phyloP scores from a whole-genome alignment of 495 filamentous ascomycete species.

The Penicillium bialowiezense region DNA sequence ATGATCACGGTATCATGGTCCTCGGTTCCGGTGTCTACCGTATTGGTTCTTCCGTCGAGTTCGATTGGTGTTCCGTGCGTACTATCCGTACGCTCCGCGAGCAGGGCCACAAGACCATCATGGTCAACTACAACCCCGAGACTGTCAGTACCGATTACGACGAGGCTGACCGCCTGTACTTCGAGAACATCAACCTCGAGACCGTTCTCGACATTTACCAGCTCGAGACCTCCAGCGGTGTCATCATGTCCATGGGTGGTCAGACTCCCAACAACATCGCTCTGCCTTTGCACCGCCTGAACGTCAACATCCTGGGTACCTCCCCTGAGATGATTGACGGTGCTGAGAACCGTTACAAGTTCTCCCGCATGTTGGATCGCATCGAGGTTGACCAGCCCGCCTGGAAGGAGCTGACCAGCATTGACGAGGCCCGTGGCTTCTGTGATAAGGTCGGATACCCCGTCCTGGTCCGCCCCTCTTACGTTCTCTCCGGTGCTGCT shows the following conservation, averaged over 20 bases:
- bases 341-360: constrained; percentile 98
- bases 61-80: constrained; percentile 98
- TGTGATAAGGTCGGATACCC: constrained; percentile 88
- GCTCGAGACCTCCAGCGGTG: constrained; percentile 78
- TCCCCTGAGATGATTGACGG: constrained; percentile 99
- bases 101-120: constrained; percentile 89
- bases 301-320: constrained; percentile 89
- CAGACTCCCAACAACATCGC: constrained; percentile 99
- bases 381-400: constrained; percentile 93
- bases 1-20: constrained; percentile 92
- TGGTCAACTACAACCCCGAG: constrained; percentile 97
- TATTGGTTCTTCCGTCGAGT: constrained; percentile 96
- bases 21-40: constrained; percentile 96
- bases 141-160: constrained; percentile 96
- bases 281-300: constrained; percentile 78
- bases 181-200: constrained; percentile 96
- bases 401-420: constrained; percentile 95
- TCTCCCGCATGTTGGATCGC: constrained; percentile 93
- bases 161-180: constrained; percentile 92
- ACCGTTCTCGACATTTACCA: constrained; percentile 95
- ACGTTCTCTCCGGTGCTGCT: constrained; percentile 94
- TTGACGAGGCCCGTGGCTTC: constrained; percentile 81
- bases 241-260: constrained; percentile 97
- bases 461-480: constrained; percentile 92
- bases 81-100: constrained; percentile 91